Evolutionary conservation across 2,329 filamentous ascomycete genomes (phyloP).

Genomic region (Colletotrichum trifolii): DNA sequence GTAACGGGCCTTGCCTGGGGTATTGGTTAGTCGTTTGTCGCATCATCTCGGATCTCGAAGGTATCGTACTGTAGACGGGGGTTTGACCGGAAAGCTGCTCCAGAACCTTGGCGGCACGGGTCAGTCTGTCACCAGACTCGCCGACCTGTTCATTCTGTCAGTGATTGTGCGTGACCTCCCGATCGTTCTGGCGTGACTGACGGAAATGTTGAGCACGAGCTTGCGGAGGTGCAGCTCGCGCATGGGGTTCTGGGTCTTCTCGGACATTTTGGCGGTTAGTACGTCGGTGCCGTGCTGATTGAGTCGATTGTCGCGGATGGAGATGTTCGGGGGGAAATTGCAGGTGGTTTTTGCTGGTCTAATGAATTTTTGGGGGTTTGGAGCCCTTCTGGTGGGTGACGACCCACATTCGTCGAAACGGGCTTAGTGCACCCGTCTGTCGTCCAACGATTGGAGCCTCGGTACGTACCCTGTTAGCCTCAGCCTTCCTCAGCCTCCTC

Average conservation of each 20-base stretch:
- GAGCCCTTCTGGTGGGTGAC: constrained; percentile 51
- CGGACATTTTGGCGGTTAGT: constrained; percentile 63
- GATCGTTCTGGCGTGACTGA: neutral
- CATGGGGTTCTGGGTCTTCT: constrained; percentile 98
- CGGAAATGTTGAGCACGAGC: constrained; percentile 98
- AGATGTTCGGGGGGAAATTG: constrained; percentile 12
- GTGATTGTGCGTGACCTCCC: neutral
- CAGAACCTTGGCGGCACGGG: constrained; percentile 99
- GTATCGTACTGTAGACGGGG: constrained; percentile 92
- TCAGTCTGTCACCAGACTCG: constrained; percentile 99
- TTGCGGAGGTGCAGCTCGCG: constrained; percentile 99
- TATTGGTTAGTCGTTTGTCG: constrained; percentile 34
- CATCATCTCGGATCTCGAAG: neutral
- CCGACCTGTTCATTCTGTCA: constrained; percentile 68
- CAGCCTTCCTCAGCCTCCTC: constrained; percentile 55
- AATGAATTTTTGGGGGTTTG: constrained; percentile 53
- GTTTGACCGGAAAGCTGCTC: constrained; percentile 99
- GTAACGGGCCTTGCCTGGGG: constrained; percentile 96
- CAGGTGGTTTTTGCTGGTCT: neutral
- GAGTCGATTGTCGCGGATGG: constrained; percentile 36
- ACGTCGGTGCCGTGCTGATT: constrained; percentile 46
- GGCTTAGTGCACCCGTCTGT: neutral
- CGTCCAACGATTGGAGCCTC: neutral
- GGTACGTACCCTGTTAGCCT: constrained; percentile 25
- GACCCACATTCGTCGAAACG: neutral